Base-by-base conservation (phyloP, 2,329 filamentous ascomycete genomes). In the Mariannaea sp. region DNA sequence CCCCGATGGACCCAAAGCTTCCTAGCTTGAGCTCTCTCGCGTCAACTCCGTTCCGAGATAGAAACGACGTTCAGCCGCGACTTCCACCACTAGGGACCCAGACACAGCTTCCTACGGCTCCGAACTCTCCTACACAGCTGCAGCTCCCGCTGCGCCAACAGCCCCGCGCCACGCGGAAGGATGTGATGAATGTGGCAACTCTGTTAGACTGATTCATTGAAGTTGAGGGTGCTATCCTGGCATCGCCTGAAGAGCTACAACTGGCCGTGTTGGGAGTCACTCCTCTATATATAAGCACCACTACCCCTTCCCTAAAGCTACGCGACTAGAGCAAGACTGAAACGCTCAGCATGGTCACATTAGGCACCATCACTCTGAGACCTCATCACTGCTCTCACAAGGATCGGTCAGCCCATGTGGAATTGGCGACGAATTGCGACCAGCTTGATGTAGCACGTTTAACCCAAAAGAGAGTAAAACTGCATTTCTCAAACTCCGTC, bases 21-120 rank as follows among this genome's bases (percentile, higher is more conserved):
- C 71, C 71, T 5, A 63, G 68, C 26, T 51, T 74, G 8, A 64
- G 60, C 9, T 53, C 50, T 10, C 26, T 60, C 9, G 40, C 56
- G 29, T 58, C 45, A 26, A 39, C 59, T 9, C 30, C 48, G 13
- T 61, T 56, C 26, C 24, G 26, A 26, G 57, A 60, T 2, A 51
- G 46, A 22, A 32, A 24, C 12, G 44, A 56, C 7, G 44, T 48
- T 20, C 56, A 55, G 27, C 57, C 64, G 13, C 58, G 56, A 32
- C 14, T 61, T 17, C 45, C 54, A 27, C 56, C 51, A 6, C 42
- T 53, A 24, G 49, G 43, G n/a, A 47, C 53, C 10, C 59, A 59
- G 38, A 62, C 46, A 9, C 65, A 68, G 36, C 43, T 68, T 19
- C 64, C 60, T 3, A 68, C 66, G 3, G 66, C 66, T 8, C 66